Base-by-base conservation (phyloP, 225 moss, liverwort and hornwort species). In the Sphagnum tenellum region DNA sequence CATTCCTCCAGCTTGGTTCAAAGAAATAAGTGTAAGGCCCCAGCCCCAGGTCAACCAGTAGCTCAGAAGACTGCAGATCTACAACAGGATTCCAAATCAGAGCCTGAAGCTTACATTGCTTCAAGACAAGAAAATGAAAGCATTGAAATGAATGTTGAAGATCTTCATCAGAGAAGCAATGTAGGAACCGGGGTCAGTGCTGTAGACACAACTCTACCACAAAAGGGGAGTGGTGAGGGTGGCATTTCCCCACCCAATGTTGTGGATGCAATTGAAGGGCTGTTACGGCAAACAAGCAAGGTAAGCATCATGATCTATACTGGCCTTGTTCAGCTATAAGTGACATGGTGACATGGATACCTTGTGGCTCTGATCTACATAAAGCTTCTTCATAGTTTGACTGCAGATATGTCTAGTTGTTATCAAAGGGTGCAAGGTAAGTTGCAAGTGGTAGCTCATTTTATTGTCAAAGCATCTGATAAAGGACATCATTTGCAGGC, bases 251-350 rank as follows among this genome's bases (percentile, higher is more conserved):
- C 75, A 49, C 72, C 79, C 13, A 91, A 95, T 69, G 91, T 95
- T 61, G 89, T 88, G 58, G 89, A 88, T 78, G 94, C 91, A 13
- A 95, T 95, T 49, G 94, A 95, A 79, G 94, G 88, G 59, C 89
- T 95, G 54, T 75, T 95, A 74, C 86, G 91, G 46, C 94, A 95
- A 72, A 89, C 94, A 64, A 88, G 79, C 69, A 89, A 84, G 82
- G 94, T 79, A 71, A 62, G 47, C 9, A 49, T 9, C 52, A 52
- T 52, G 2, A 59, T 52, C 3, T 9, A 13, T 13, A 2, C 5
- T 6, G 29, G 44, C 9, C 5, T 8, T 53, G 52, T 53, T 3
- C 64, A 51, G 29, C 0, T 29, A 29, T 29, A 29, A 29, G 29
- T 29, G 29, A 29, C 29, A 29, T 29, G 29, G 29, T 29, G 29